Conservation (phyloP, 208 protist genomes). For the Wallacemonas sp. region DNA sequence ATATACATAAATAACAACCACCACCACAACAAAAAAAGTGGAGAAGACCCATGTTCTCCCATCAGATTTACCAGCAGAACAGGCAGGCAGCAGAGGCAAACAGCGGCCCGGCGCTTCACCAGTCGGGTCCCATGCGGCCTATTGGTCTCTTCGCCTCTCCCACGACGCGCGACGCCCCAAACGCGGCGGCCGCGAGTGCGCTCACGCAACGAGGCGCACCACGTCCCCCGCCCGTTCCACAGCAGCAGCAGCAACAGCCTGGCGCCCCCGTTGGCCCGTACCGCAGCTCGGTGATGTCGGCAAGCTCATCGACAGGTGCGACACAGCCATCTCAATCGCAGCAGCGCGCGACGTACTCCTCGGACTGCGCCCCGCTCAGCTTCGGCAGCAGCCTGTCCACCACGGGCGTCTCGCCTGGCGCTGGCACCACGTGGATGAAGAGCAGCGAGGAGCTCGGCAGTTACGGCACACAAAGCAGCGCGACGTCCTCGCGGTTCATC, state of each 20-base stretch:
- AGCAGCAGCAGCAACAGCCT: not conserved
- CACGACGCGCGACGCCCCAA: not conserved
- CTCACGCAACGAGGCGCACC: not conserved
- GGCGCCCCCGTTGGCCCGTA: not conserved
- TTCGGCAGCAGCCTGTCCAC: too few relatives aligned
- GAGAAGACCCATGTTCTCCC: not conserved
- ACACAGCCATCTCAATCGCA: too few relatives aligned
- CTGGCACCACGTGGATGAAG: too few relatives aligned
- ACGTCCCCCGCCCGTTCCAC: not conserved
- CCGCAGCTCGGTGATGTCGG: too few relatives aligned
- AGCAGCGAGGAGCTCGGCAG: too few relatives aligned
- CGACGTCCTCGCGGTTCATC: too few relatives aligned
- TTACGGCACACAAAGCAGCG: not conserved
- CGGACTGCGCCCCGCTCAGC: not conserved
- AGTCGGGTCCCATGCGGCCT: not conserved
- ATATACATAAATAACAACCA: not conserved
- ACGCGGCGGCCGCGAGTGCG: not conserved
- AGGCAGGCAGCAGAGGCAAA: too few relatives aligned
- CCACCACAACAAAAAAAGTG: not conserved
- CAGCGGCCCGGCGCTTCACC: not conserved
- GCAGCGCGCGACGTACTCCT: too few relatives aligned
- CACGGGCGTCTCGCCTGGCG: too few relatives aligned
- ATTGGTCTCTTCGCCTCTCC: slow-evolving; percentile 9
- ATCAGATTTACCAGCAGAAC: not conserved
- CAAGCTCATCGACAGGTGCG: too few relatives aligned